phyloP scores from a whole-genome alignment of 805 yeast species.

The Candida xiaguanensis region DNA sequence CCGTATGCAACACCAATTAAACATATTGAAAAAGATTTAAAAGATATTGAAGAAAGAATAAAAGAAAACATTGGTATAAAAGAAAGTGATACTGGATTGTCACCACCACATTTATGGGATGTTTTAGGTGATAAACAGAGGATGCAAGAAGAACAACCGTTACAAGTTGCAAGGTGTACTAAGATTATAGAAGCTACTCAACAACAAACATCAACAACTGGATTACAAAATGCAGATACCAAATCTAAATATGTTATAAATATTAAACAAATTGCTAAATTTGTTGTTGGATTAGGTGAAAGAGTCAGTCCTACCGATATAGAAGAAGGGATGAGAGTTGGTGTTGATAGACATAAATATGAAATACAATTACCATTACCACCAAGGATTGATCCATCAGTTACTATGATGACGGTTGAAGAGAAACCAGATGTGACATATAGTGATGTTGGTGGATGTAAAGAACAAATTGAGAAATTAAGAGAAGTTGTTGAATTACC shows the following conservation, averaged over 20 bases:
- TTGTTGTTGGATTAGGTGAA: constrained; percentile 94
- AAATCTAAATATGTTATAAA: constrained; percentile 92
- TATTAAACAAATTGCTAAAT: constrained; percentile 96
- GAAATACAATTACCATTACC: constrained; percentile 97
- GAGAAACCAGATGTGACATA: constrained; percentile 99
- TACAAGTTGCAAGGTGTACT: constrained; percentile 98
- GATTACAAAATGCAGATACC: constrained; percentile 62
- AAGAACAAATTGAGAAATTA: constrained; percentile 94
- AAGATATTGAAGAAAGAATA: constrained; percentile 77
- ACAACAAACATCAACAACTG: constrained; percentile 25
- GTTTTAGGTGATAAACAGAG: constrained; percentile 93
- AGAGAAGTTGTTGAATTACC: constrained; percentile 97
- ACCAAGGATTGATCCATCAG: constrained; percentile 95
- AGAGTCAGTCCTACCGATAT: constrained; percentile 97
- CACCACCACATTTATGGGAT: constrained; percentile 97
- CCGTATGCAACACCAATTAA: constrained; percentile 86
- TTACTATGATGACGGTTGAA: constrained; percentile 99
- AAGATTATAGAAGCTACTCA: constrained; percentile 75
- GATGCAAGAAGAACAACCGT: constrained; percentile 89
- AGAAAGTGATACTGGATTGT: constrained; percentile 96
- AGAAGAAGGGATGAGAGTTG: constrained; percentile 99
- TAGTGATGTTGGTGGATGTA: constrained; percentile 97
- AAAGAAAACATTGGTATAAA: constrained; percentile 92
- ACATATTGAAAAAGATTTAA: constrained; percentile 80
- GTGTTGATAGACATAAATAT: constrained; percentile 95